Evolutionary conservation across 1,284 basidiomycete species (phyloP), one percentile per base, ranked within the genome.

Genomic region (Takashimella koratensis): DNA sequence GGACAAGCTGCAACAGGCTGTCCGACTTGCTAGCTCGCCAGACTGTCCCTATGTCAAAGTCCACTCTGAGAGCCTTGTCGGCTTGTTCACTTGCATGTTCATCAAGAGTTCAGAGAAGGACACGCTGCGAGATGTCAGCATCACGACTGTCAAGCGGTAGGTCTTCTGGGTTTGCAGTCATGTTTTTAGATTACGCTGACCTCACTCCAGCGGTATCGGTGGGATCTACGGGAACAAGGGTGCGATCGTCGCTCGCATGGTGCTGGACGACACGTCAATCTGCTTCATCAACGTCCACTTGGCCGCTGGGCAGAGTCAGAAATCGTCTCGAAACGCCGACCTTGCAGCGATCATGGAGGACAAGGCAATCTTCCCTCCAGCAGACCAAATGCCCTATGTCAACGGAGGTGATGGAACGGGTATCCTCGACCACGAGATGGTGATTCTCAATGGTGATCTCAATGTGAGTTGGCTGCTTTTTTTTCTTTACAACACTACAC

Each of bases 201-300:
- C 8, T 12, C 43, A 19, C 30, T 36, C 10, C 48, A 79, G 90
- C 21, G 95, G 95, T 0, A 88, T 98, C 81, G 87, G 88, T 1
- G 90, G 91, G 4, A 80, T 86, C 56, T 97, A 95, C 70, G 95
- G 95, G 1, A 98, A 98, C 74, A 98, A 98, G 86, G 95, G 95
- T 13, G 93, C 88, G 0, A 93, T 98, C 54, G 83, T 96, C 16
- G 82, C 90, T 2, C 84, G 95, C n/a, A 83, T 97, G 56, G 83
- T 92, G 8, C 79, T 98, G 36, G 90, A 93, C 60, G 91, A 98
- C 76, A 87, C 90, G 1, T 93, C 90, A 0, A 75, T 98, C 23
- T 97, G 92, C 70, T 88, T 97, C 67, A 84, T 97, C 77, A 98
- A 98, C 75, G 91, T 90, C 62, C 95, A 98, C 79, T 80, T 98